Percentiles rank a stretch among this genome's conserved stretches.
Conservation (phyloP, 345 rosid species). For the Trapa incisa region DNA sequence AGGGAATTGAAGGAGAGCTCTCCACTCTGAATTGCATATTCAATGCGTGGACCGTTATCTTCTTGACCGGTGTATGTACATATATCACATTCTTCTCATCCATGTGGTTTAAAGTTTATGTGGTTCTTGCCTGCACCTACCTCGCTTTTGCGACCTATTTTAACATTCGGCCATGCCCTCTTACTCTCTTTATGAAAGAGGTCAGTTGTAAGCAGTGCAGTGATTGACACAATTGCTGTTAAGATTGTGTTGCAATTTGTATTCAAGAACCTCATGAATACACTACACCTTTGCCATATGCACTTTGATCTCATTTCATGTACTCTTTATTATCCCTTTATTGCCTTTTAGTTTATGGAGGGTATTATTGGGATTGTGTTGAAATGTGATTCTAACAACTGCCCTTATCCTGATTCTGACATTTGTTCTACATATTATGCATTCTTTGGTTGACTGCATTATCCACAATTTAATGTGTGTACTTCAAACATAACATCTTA, state of each 20-base stretch:
- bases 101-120: slow-evolving; percentile 54
- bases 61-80: slow-evolving; percentile 33
- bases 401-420: no score
- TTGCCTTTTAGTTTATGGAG: neutral
- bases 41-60: slow-evolving; percentile 38
- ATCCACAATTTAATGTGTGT: neutral
- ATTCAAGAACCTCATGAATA: neutral
- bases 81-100: slow-evolving; percentile 52
- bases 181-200: slow-evolving; percentile 10
- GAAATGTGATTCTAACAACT: neutral
- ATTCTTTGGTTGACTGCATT: neutral
- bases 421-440: neutral
- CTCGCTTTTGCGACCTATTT: slow-evolving; percentile 45
- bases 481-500: no score
- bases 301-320: neutral
- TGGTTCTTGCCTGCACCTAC: slow-evolving; percentile 22
- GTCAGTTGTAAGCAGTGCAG: neutral
- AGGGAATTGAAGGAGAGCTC: slow-evolving; percentile 56
- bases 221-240: neutral
- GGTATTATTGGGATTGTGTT: neutral
- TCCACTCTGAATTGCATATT: slow-evolving; percentile 38
- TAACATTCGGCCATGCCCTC: slow-evolving; percentile 50
- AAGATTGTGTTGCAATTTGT: neutral
- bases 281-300: neutral
- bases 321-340: no score